Percentiles rank a stretch among this genome's conserved stretches.
Evolutionary conservation across 768 basidiomycete species (phyloP).

Genomic region (Hirschioporus abietinus): DNA sequence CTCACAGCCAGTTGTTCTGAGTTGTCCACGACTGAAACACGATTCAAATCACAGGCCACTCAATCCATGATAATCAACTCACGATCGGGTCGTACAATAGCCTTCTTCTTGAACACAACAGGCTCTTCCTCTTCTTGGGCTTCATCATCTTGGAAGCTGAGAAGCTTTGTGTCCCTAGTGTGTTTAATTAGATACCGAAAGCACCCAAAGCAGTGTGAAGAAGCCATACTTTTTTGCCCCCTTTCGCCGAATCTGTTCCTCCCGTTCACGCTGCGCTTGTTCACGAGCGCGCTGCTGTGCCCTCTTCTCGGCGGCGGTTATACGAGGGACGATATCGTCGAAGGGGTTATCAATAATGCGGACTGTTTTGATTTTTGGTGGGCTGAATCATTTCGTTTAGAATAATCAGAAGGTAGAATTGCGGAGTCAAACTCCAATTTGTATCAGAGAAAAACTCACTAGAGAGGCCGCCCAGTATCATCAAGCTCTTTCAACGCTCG

Average conservation of each 20-base stretch:
- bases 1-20: slow-evolving; percentile 19
- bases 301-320: slow-evolving; percentile 88
- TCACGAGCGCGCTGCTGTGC: slow-evolving; percentile 80
- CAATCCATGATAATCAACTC: slow-evolving; percentile 24
- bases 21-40: slow-evolving; percentile 29
- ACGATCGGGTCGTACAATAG: slow-evolving; percentile 83
- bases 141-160: slow-evolving; percentile 82
- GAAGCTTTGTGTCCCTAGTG: slow-evolving; percentile 75
- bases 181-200: neutral
- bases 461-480: slow-evolving; percentile 69
- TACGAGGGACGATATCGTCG: slow-evolving; percentile 90
- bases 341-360: slow-evolving; percentile 92
- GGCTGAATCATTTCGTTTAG: slow-evolving; percentile 37
- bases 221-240: slow-evolving; percentile 80
- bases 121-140: slow-evolving; percentile 57
- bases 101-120: slow-evolving; percentile 64
- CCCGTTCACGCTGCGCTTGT: slow-evolving; percentile 69
- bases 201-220: neutral
- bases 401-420: neutral
- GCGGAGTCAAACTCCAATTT: neutral
- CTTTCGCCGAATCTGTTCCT: slow-evolving; percentile 63
- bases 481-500: slow-evolving; percentile 52
- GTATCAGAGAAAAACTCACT: slow-evolving; percentile 43
- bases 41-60: no score
- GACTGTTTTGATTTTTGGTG: slow-evolving; percentile 84